Base-by-base conservation (phyloP, 208 protist genomes). In the Trypanosoma vivax region DNA sequence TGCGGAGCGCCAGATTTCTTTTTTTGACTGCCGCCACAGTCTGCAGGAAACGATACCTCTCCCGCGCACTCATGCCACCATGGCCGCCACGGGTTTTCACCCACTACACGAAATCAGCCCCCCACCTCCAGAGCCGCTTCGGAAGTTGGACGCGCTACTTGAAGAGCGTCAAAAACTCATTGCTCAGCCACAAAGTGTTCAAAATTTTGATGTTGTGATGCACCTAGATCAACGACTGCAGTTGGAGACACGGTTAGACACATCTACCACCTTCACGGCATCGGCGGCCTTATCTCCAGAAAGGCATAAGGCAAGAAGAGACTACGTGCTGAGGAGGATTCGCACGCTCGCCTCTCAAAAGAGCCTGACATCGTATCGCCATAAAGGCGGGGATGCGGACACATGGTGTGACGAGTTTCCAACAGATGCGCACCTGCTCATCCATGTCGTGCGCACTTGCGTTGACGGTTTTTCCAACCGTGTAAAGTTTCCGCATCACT, bases 371-470 rank as follows among this genome's bases (percentile, higher is more conserved):
- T 83, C 72, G 21, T 83, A 78, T 57, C 58, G 72, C 39, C 43
- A 70, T 35, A 68, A 50, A 29, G 59, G 69, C 23, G 83, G 78
- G 16, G 75, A 84, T 40, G 38, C 51, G 1, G 60, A 75, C 33
- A 53, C 40, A 33, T 86, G 79, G 83, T 60, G 73, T 28, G 57
- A 70, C 23, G 65, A 60, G 24, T 75, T 79, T 49, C 79, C 78
- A 11, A 78, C 67, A 41, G 85, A 92, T 35, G 76, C 85, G 9
- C 78, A 89, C 58, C 51, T 92, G 23, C 66, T 89, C 16, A 65
- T 84, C n/a, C 85, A 92, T 66, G 61, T 92, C 27, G 51, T 92
- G 37, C 80, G 77, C 31, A 60, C 50, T 28, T 70, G 67, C 31
- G 73, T 89, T 18, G 60, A 69, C 29, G 78, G 81, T 21, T 61